These are phyloP conservation scores for Dimocarpus longan DNA, from an alignment of 345 rosid genomes.

Conservation along the genomic window DNA sequence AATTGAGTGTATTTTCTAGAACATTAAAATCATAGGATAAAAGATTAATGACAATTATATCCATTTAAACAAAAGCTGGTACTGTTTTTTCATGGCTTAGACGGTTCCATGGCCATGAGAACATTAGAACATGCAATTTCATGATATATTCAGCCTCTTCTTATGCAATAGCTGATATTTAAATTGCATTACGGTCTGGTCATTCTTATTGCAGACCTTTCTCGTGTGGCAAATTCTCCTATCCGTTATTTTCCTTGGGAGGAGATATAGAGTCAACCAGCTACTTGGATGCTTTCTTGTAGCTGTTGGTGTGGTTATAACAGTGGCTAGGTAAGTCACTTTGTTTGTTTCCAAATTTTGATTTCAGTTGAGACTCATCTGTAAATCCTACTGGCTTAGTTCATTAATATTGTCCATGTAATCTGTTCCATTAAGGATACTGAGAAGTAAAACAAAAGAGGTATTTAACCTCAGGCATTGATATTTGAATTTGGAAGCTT, in stretches of 20 bases:
- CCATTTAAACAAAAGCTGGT: conserved; percentile 3
- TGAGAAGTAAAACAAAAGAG: background rate
- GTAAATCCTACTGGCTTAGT: background rate
- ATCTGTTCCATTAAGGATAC: background rate
- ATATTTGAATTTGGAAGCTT: conserved; percentile 1
- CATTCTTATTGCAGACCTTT: conserved; percentile 66
- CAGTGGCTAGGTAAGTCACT: conserved; percentile 74
- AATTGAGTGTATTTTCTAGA: background rate
- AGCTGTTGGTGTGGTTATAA: conserved; percentile 76
- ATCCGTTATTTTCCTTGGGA: conserved; percentile 79
- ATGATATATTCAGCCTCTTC: conserved; percentile 8
- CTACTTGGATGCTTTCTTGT: conserved; percentile 84
- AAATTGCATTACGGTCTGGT: conserved; percentile 13
- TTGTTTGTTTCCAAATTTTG: background rate
- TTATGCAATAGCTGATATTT: background rate
- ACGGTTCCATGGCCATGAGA: background rate
- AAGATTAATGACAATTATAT: background rate
- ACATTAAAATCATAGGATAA: conserved; percentile 6
- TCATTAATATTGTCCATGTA: background rate
- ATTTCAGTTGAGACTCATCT: conserved; percentile 1
- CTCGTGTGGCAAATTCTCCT: conserved; percentile 96
- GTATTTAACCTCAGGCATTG: background rate
- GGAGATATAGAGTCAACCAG: conserved; percentile 83
- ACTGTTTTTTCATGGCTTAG: background rate
- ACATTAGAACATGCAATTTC: background rate